Percentiles rank a stretch among this genome's conserved stretches.
phyloP scores from a whole-genome alignment of 1,284 basidiomycete genomes.

The Wolfiporia cocos region DNA sequence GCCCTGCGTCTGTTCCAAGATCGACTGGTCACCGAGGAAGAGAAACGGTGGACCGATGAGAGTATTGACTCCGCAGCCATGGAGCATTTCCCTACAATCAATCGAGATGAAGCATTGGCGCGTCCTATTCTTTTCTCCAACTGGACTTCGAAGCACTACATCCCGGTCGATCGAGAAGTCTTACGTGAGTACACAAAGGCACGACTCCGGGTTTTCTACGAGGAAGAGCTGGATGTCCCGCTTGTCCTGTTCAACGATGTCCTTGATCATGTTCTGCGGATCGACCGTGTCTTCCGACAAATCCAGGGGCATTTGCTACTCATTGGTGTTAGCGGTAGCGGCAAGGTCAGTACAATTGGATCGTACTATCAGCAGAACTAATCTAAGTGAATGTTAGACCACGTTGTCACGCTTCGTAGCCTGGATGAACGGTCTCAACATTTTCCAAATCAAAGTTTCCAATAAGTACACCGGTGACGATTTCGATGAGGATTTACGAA shows the following conservation, averaged over 20 bases:
- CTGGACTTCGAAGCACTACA: constrained; percentile 98
- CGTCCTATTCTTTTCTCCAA: constrained; percentile 97
- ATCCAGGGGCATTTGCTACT: constrained; percentile 94
- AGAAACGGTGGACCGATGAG: constrained; percentile 94
- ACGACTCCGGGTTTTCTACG: constrained; percentile 91
- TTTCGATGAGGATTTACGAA: constrained; percentile 96
- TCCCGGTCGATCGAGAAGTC: constrained; percentile 89
- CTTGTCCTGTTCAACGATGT: constrained; percentile 99
- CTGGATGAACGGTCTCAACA: constrained; percentile 98
- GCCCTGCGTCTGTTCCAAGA: constrained; percentile 97
- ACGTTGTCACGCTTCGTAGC: constrained; percentile 98
- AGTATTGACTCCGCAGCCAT: constrained; percentile 83
- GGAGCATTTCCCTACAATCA: constrained; percentile 90
- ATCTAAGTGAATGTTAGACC: constrained; percentile 52
- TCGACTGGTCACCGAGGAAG: constrained; percentile 88
- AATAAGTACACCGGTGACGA: constrained; percentile 98
- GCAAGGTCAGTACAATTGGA: constrained; percentile 65
- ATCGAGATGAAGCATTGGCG: constrained; percentile 73
- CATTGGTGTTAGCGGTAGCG: constrained; percentile 97
- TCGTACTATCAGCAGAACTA: not conserved
- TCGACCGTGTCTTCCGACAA: constrained; percentile 99
- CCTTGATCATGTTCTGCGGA: constrained; percentile 93
- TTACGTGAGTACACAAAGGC: constrained; percentile 97
- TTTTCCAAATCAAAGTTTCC: constrained; percentile 98
- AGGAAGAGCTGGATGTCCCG: constrained; percentile 98